These are phyloP conservation scores for Penicillium goetzii DNA, from an alignment of 495 filamentous ascomycete genomes.

Conservation along the genomic window DNA sequence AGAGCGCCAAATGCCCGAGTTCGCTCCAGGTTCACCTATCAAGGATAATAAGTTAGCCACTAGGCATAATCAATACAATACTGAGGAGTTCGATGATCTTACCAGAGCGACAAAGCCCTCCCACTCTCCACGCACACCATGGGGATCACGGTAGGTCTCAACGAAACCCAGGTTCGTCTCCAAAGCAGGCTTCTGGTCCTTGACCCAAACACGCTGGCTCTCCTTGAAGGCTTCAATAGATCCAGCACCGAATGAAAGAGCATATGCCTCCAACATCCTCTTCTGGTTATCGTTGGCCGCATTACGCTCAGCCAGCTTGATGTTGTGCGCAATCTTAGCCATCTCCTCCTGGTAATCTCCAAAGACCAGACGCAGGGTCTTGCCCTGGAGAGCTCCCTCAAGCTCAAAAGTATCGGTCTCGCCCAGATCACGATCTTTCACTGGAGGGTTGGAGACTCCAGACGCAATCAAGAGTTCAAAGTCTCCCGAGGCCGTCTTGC, in stretches of 20 bases:
- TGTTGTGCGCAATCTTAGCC: slow-evolving; percentile 71
- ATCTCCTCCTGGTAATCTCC: slow-evolving; percentile 84
- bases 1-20: slow-evolving; percentile 88
- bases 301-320: slow-evolving; percentile 72
- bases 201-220: slow-evolving; percentile 88
- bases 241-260: slow-evolving; percentile 80
- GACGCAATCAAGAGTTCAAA: slow-evolving; percentile 88
- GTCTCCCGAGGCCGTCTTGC: slow-evolving; percentile 69
- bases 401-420: slow-evolving; percentile 68
- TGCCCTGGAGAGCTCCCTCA: slow-evolving; percentile 64
- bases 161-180: slow-evolving; percentile 95
- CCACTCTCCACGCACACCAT: slow-evolving; percentile 94
- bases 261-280: slow-evolving; percentile 82
- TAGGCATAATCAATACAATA: slow-evolving; percentile 19
- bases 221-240: slow-evolving; percentile 89
- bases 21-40: slow-evolving; percentile 75
- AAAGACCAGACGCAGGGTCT: slow-evolving; percentile 74
- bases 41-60: slow-evolving; percentile 27
- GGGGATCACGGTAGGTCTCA: slow-evolving; percentile 94
- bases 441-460: slow-evolving; percentile 59
- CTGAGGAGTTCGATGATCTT: slow-evolving; percentile 11
- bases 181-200: slow-evolving; percentile 84
- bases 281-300: slow-evolving; percentile 85
- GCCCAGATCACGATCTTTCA: slow-evolving; percentile 68
- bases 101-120: slow-evolving; percentile 87